Conservation (phyloP, 768 basidiomycete genomes). For the Strobilomyces echinocephalus region DNA sequence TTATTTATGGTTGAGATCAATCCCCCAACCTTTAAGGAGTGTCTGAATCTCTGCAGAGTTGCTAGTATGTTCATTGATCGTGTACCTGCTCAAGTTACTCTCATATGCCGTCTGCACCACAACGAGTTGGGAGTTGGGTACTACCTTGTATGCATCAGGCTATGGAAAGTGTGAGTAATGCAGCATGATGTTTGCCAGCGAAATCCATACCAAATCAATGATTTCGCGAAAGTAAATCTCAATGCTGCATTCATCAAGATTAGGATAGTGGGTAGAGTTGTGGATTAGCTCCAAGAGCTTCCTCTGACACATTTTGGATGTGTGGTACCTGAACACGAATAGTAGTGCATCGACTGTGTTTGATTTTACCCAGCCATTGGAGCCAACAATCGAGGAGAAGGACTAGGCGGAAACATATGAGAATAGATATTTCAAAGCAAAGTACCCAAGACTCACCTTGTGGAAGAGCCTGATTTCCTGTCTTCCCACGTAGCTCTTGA, state of each 20-base stretch:
- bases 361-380: conserved; percentile 96
- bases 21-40: conserved; percentile 86
- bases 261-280: conserved; percentile 83
- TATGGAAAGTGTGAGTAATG: conserved; percentile 26
- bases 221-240: conserved; percentile 97
- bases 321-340: conserved; percentile 97
- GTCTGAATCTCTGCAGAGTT: conserved; percentile 87
- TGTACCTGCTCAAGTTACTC: conserved; percentile 87
- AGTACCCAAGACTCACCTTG: conserved; percentile 52
- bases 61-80: conserved; percentile 74
- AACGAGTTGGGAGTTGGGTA: conserved; percentile 79
- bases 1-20: conserved; percentile 95
- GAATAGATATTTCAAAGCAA: neutral
- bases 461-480: conserved; percentile 99
- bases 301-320: conserved; percentile 95
- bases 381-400: conserved; percentile 96
- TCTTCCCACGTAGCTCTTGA: conserved; percentile 95
- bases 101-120: conserved; percentile 86
- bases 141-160: conserved; percentile 81
- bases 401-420: conserved; percentile 47
- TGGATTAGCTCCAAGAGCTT: conserved; percentile 97
- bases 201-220: conserved; percentile 69
- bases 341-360: conserved; percentile 97
- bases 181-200: neutral
- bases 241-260: conserved; percentile 85